Evolutionary conservation across 345 rosid species (phyloP), one percentile per base, ranked within the genome.

Genomic region (Pelargonium nanum): DNA sequence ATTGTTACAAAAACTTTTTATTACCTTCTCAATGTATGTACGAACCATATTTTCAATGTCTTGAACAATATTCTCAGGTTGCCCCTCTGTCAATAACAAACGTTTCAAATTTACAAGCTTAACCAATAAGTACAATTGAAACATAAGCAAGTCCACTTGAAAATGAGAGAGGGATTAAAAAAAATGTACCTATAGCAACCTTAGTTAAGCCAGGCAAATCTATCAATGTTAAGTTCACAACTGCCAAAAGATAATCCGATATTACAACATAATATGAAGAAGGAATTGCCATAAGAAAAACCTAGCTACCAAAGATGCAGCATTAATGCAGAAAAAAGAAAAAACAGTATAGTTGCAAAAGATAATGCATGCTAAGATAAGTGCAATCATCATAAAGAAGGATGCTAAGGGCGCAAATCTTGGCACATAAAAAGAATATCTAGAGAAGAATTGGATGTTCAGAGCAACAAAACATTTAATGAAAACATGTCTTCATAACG

Each of bases 141-240:
- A 40, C 48, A 40, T 40, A 8, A 40, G 48, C 48, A 40, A 15
- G 3, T 40, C 48, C 16, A 12, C 48, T 12, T 40, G 48, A 2
- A 62, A 54, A 45, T 6, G 44, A 23, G 9, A 6, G 66, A 28
- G 26, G 24, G 53, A 23, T 19, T 9, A 56, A 34, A 8, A 55
- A 34, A 53, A 50, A 20, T 70, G 62, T 80, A 85, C 91, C 87
- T 21, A 85, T 59, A 30, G 85, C 87, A 77, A 85, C 82, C 75
- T 85, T 82, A 55, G 87, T 85, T 61, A 85, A 67, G 32, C 87
- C 87, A 26, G 91, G 91, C 82, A 85, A 73, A 74, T 85, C 87
- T 58, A 80, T 80, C 74, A 85, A 65, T 19, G 87, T 85, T 69
- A 85, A 77, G 77, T 85, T 82, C 58, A 82, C 84, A 74, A 85